Base-by-base conservation (phyloP, 257 asterid species). In the Jaltomata sinuosa region DNA sequence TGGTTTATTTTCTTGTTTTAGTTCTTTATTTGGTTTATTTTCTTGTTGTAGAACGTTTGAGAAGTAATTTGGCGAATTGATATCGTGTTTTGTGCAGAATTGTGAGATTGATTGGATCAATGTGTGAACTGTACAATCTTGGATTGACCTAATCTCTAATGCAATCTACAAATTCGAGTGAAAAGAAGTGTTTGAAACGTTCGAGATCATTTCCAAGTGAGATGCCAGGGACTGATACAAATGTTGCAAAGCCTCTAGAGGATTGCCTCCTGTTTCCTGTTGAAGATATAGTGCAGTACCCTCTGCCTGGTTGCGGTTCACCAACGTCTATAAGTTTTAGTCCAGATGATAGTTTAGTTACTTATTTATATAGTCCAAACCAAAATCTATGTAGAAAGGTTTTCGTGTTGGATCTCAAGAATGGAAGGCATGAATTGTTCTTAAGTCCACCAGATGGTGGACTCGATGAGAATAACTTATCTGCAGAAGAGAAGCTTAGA, bases 391-490 rank as follows among this genome's bases (percentile, higher is more conserved):
- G 84, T 83, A 88, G 98, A 84, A 91, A 92, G 79, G 85, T 96
- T 83, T 96, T 88, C 82, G 89, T 88, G 57, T 91, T 91, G 89
- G 94, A 96, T 91, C 92, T 90, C 80, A 93, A 89, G 61, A 88
- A 78, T 79, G 87, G 94, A 82, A 91, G 87, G 81, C 97, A 92
- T 79, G 98, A 94, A 42, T 82, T 94, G 87, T 89, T 91, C 85
- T 94, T 93, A 78, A 91, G 92, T 83, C 98, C 98, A 50, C 91
- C 93, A 2, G 97, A 93, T 89, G 99, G 99, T n/a, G 99, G 99
- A 22, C 97, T 94, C 84, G 98, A 93, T 29, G 99, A 96, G 90
- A 90, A 90, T 84, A 96, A 92, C 87, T 81, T 96, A 59, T 94
- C 98, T 27, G 93, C 97, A 10, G 98, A 96, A 85, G 99, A 96